Conservation (phyloP, 2,329 filamentous ascomycete species). For the Hymenoscyphus linearis region DNA sequence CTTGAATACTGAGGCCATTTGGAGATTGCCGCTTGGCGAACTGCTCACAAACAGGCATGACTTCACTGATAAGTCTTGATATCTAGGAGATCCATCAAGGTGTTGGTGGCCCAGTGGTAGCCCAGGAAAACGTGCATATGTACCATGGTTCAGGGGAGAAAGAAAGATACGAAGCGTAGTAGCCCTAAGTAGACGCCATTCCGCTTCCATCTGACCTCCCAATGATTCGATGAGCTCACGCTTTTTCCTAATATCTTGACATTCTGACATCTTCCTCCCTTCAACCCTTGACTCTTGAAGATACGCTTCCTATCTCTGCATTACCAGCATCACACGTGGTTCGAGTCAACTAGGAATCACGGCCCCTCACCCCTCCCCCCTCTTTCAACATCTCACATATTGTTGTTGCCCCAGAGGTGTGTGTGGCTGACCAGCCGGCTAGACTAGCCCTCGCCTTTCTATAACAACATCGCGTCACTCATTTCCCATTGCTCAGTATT, state of each 20-base stretch:
- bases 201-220: background rate
- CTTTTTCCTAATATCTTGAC: background rate
- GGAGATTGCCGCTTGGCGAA: background rate
- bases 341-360: background rate
- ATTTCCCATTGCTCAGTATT: background rate
- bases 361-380: background rate
- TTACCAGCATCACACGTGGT: slow-evolving; percentile 6
- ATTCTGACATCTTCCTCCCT: background rate
- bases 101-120: background rate
- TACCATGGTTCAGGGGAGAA: background rate
- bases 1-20: background rate
- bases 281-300: too few species aligned
- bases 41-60: background rate
- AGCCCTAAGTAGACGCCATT: background rate
- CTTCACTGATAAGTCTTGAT: background rate
- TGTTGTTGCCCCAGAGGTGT: background rate
- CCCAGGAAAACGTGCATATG: background rate
- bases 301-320: background rate
- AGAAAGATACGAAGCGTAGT: background rate
- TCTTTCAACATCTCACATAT: background rate
- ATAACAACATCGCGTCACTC: slow-evolving; percentile 11
- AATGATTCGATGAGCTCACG: background rate
- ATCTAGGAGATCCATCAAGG: background rate
- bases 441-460: slow-evolving; percentile 1
- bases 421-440: background rate